phyloP scores from a whole-genome alignment of 2,329 filamentous ascomycete genomes.

The Apiospora pterosperma region DNA sequence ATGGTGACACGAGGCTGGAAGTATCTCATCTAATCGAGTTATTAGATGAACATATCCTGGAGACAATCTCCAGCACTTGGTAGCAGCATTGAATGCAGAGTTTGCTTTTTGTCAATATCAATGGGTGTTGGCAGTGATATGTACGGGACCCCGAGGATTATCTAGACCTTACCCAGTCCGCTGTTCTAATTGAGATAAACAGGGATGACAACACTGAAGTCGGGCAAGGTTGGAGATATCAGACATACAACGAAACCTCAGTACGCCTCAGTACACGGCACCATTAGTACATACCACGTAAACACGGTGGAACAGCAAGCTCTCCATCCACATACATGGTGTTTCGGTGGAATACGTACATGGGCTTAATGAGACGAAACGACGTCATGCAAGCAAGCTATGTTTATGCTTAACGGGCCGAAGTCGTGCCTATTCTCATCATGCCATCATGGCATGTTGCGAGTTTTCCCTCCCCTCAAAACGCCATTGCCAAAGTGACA shows the following conservation, averaged over 20 bases:
- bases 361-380: background rate
- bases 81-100: background rate
- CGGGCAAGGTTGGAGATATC: background rate
- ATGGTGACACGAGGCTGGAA: background rate
- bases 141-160: background rate
- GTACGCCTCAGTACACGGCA: background rate
- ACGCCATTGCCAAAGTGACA: background rate
- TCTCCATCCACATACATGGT: background rate
- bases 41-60: background rate
- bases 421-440: background rate
- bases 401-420: background rate
- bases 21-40: background rate
- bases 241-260: background rate
- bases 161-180: background rate
- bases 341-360: background rate
- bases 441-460: background rate
- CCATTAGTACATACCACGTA: background rate
- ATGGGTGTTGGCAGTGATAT: background rate
- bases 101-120: background rate
- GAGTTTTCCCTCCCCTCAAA: background rate
- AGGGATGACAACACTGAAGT: no score
- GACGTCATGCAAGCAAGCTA: background rate
- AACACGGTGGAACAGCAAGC: background rate
- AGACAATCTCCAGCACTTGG: background rate
- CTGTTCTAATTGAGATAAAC: background rate